These are phyloP conservation scores for Hura crepitans DNA, from an alignment of 441 rosid genomes.

Conservation along the genomic window DNA sequence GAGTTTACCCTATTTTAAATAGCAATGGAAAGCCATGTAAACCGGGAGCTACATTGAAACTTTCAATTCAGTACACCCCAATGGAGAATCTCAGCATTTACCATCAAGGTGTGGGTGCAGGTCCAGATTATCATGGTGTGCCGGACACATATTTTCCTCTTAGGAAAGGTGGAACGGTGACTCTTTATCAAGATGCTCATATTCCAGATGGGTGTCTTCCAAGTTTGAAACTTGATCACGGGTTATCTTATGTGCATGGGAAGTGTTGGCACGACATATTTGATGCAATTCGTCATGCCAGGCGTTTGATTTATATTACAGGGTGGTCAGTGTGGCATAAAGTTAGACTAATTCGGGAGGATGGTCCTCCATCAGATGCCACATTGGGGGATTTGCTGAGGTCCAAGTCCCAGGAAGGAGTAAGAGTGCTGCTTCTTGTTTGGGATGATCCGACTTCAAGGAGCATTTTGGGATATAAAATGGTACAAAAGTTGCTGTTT, in stretches of 20 bases:
- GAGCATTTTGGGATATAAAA: conserved; percentile 76
- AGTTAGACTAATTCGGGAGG: conserved; percentile 70
- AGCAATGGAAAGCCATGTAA: conserved; percentile 71
- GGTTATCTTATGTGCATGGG: conserved; percentile 71
- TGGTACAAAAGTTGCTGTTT: conserved; percentile 43
- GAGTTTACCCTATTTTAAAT: conserved; percentile 55
- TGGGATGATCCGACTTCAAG: conserved; percentile 99
- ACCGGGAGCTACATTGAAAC: conserved; percentile 61
- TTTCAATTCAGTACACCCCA: conserved; percentile 77
- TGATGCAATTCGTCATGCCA: conserved; percentile 77
- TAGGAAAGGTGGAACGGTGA: conserved; percentile 77
- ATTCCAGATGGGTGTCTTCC: conserved; percentile 86
- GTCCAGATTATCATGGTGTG: conserved; percentile 78
- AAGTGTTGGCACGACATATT: conserved; percentile 92
- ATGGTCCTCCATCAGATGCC: conserved; percentile 41
- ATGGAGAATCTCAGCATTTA: conserved; percentile 58
- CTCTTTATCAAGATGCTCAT: conserved; percentile 95
- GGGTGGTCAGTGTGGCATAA: conserved; percentile 99
- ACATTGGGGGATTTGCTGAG: conserved; percentile 81
- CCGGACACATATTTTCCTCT: conserved; percentile 95
- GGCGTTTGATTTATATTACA: conserved; percentile 75
- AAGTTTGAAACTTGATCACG: conserved; percentile 49
- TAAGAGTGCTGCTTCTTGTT: conserved; percentile 83
- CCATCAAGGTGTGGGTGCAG: conserved; percentile 82
- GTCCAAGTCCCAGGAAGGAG: conserved; percentile 92